phyloP scores from a whole-genome alignment of 2,329 filamentous ascomycete species.

The Talaromyces sp. region DNA sequence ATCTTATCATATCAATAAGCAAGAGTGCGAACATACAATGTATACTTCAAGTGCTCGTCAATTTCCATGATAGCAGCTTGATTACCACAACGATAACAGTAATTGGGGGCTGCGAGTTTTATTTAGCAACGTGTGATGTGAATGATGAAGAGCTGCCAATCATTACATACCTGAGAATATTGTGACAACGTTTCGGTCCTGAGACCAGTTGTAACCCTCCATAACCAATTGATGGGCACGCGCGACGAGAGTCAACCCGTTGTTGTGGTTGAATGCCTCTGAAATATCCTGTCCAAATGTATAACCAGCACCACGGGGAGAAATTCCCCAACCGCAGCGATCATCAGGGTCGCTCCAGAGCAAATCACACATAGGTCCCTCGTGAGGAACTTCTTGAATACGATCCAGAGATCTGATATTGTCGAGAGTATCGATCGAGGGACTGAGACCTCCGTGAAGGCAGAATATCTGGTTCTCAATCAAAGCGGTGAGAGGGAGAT shows the following conservation, averaged over 20 bases:
- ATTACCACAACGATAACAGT: slow-evolving; percentile 98
- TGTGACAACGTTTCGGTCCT: slow-evolving; percentile 95
- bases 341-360: slow-evolving; percentile 99
- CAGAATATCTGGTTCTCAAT: slow-evolving; percentile 99
- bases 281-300: slow-evolving; percentile 97
- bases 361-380: slow-evolving; percentile 96
- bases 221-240: slow-evolving; percentile 97
- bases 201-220: slow-evolving; percentile 99
- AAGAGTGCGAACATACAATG: slow-evolving; percentile 68
- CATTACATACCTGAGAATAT: slow-evolving; percentile 80
- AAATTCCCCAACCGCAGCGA: slow-evolving; percentile 92
- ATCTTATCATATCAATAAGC: background rate
- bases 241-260: slow-evolving; percentile 90
- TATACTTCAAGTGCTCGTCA: slow-evolving; percentile 98
- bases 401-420: slow-evolving; percentile 94
- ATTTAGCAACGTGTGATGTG: background rate
- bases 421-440: slow-evolving; percentile 92
- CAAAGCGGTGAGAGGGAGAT: slow-evolving; percentile 90
- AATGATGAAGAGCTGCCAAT: background rate
- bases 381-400: slow-evolving; percentile 97
- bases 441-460: slow-evolving; percentile 91
- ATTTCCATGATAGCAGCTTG: slow-evolving; percentile 99
- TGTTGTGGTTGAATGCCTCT: slow-evolving; percentile 99
- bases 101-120: slow-evolving; percentile 66
- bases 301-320: slow-evolving; percentile 88